Evolutionary conservation across 306 rosid species (phyloP), one percentile per base, ranked within the genome.

Genomic region (Cyclanthera cordifolia): DNA sequence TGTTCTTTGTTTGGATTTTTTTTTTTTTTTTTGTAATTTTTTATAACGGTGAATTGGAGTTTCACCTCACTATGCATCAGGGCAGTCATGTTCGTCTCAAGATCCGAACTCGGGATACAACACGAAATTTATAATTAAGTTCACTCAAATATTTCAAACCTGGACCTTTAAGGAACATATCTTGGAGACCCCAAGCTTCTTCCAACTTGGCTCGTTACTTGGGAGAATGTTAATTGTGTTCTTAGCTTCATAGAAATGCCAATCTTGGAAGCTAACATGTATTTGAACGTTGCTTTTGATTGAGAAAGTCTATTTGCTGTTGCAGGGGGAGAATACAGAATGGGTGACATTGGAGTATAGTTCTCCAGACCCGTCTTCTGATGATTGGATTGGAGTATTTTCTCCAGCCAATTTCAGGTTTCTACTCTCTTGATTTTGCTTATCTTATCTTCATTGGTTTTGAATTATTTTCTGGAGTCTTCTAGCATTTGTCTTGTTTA

Each of bases 301-400:
- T 32, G 47, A 71, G 25, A 11, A 56, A 39, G 24, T 53, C 20
- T 53, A 24, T 72, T 65, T 21, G 23, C 21, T 80, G 37, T 78
- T 81, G 51, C 54, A 92, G 95, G 96, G 93, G 75, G 77, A 87
- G 78, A 80, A 70, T 79, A 48, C 77, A 49, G 95, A 81, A 73
- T 89, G 96, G 96, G 80, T 89, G 17, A 77, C 69, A 4, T 39
- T 92, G 72, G 66, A 83, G 67, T 89, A 70, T 79, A 53, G 73
- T 70, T 79, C 84, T 84, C 91, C 93, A 48, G 71, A 81, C 28
- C 90, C 95, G 54, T 77, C 88, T 60, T 25, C 12, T 65, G 85
- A 79, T 76, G 96, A 92, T 67, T 92, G 96, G 95, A 85, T 92
- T 72, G 95, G 95, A 53, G 96, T 92, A 53, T 92, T 89, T 79